Evolutionary conservation across 768 basidiomycete species (phyloP).

Genomic region (Obba rivulosa): DNA sequence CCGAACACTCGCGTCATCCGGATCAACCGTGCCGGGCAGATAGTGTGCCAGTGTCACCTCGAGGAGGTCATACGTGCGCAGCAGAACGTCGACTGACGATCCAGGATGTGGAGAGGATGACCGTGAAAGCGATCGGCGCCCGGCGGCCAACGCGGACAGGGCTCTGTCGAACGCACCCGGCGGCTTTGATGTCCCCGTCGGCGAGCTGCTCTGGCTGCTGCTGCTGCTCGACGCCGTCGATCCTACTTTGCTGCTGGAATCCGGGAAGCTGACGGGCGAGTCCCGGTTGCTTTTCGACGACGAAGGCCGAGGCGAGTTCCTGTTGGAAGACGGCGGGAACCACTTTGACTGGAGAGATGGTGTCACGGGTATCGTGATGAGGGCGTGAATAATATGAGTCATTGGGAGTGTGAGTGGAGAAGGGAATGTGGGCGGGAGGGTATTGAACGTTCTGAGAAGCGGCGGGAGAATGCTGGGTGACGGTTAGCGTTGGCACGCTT

Average conservation of each 20-base stretch:
- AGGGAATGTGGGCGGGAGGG: slow-evolving; percentile 56
- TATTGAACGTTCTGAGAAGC: slow-evolving; percentile 63
- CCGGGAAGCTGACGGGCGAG: slow-evolving; percentile 32
- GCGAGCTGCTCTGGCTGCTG: slow-evolving; percentile 11
- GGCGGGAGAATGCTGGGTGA: slow-evolving; percentile 58
- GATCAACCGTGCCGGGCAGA: slow-evolving; percentile 58
- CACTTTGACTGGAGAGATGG: slow-evolving; percentile 52
- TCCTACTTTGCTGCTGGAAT: slow-evolving; percentile 12
- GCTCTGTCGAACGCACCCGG: slow-evolving; percentile 47
- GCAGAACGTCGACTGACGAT: slow-evolving; percentile 44
- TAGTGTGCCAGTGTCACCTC: slow-evolving; percentile 55
- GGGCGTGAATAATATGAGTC: slow-evolving; percentile 72
- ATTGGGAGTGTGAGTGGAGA: slow-evolving; percentile 69
- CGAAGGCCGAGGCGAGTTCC: slow-evolving; percentile 29
- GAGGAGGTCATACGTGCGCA: slow-evolving; percentile 63
- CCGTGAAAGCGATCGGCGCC: slow-evolving; percentile 37
- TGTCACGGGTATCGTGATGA: slow-evolving; percentile 73
- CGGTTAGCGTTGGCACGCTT: background rate
- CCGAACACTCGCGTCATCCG: slow-evolving; percentile 60
- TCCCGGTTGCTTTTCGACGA: slow-evolving; percentile 21
- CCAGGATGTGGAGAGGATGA: slow-evolving; percentile 39
- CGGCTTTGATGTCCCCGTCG: slow-evolving; percentile 16
- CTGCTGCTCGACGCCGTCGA: slow-evolving; percentile 22
- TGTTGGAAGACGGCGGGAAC: slow-evolving; percentile 42
- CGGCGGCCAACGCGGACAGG: slow-evolving; percentile 46